A percentile compares a stretch with the other conserved stretches of the same genome.
These are phyloP conservation scores for Paracorniculantispora psalliotae DNA, from an alignment of 2,329 filamentous ascomycete species.

Conservation along the genomic window DNA sequence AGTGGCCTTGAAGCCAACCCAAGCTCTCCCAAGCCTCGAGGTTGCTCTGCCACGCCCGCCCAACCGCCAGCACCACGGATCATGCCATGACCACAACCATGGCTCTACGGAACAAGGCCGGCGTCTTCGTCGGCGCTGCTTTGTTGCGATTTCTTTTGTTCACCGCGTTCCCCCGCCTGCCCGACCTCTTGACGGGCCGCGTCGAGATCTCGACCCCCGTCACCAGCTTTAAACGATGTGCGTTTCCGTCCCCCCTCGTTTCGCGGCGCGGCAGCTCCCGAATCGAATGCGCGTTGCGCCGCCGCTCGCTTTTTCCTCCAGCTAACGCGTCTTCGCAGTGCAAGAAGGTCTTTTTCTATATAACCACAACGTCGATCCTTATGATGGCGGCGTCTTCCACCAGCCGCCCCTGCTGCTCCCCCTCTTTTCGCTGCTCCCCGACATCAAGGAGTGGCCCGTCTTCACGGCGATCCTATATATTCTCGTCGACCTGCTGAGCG, in stretches of 20 bases:
- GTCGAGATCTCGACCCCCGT: conserved; percentile 97
- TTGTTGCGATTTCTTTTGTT: conserved; percentile 76
- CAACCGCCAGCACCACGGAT: conserved; percentile 12
- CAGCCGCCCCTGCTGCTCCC: conserved; percentile 87
- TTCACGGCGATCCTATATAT: conserved; percentile 79
- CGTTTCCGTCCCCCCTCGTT: conserved; percentile 29
- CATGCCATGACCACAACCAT: conserved; percentile 34
- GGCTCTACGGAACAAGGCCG: conserved; percentile 37
- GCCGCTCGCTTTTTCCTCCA: not conserved
- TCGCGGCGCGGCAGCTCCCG: not conserved
- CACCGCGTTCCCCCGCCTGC: conserved; percentile 73
- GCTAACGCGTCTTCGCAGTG: conserved; percentile 48
- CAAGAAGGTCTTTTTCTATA: conserved; percentile 97
- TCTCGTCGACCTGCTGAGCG: conserved; percentile 73
- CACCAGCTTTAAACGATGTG: conserved; percentile 96
- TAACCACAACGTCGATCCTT: conserved; percentile 92
- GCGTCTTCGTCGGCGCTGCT: conserved; percentile 70
- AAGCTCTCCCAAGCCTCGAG: conserved; percentile 1
- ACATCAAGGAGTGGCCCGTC: conserved; percentile 59
- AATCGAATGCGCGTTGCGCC: not conserved
- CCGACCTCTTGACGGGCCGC: conserved; percentile 79
- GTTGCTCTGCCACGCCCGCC: not conserved
- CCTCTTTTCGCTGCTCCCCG: conserved; percentile 83
- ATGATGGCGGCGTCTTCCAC: conserved; percentile 82
- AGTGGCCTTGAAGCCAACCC: conserved; percentile 21